phyloP scores from a whole-genome alignment of 139 green algal genomes.

The Medakamo hakoo region DNA sequence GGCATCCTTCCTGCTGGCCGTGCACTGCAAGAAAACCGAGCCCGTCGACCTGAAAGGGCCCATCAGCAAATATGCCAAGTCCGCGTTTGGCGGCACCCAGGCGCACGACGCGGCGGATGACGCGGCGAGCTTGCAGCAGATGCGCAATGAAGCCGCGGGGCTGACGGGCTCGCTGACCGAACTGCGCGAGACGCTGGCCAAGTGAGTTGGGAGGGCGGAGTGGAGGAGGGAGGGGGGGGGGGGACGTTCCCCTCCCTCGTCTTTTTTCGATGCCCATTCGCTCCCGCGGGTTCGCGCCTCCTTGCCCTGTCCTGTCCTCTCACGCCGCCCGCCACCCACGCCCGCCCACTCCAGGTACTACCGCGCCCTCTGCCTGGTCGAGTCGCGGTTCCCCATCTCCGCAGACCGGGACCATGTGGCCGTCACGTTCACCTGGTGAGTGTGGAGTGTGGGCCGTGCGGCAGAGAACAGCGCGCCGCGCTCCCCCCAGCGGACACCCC shows the following conservation, averaged over 20 bases:
- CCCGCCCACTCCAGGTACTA: constrained; percentile 58
- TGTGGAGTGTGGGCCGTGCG: no score
- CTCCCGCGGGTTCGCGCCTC: no score
- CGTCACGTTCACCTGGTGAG: constrained; percentile 34
- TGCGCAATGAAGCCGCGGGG: constrained; percentile 32
- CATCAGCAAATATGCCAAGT: constrained; percentile 40
- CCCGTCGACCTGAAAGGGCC: constrained; percentile 46
- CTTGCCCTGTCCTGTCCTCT: no score
- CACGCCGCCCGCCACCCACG: no score
- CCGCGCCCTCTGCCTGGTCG: constrained; percentile 56
- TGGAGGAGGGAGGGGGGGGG: no score
- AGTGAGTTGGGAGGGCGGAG: no score
- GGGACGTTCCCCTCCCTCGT: no score
- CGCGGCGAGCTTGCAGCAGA: constrained; percentile 34
- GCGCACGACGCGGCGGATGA: constrained; percentile 48
- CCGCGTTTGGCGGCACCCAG: constrained; percentile 11
- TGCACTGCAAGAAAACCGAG: constrained; percentile 64
- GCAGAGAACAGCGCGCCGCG: no score
- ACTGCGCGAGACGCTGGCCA: constrained; percentile 37
- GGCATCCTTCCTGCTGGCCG: constrained; percentile 34
- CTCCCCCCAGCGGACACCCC: no score
- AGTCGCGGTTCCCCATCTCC: constrained; percentile 81
- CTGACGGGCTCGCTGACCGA: constrained; percentile 17
- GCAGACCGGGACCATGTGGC: constrained; percentile 41
- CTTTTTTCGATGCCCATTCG: no score